Evolutionary conservation across 2,329 filamentous ascomycete genomes (phyloP), one percentile per base, ranked within the genome.

Genomic region (Dothistroma pini): DNA sequence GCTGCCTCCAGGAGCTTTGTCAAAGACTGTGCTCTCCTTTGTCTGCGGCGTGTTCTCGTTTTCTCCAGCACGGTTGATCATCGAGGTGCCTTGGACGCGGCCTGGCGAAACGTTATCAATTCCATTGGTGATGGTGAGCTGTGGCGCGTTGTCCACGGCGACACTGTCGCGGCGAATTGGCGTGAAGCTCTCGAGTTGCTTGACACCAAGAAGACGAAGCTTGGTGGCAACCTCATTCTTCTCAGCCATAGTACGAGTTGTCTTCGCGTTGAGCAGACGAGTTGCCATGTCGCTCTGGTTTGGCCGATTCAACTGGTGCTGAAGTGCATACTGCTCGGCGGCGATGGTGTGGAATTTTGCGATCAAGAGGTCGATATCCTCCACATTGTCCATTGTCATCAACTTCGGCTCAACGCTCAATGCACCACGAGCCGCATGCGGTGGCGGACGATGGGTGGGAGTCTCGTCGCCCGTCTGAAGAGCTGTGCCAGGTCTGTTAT

Each of bases 151-250:
- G n/a, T 16, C 31, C 29, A 32, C 22, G 11, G n/a, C 31, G 35
- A 57, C 53, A 56, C 59, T 64, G 53, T 61, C 60, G 22, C 51
- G 56, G 16, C 57, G 61, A 52, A 51, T 38, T 16, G 64, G 56
- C 14, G 53, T 54, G 21, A 52, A 41, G 21, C 31, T 58, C 10
- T 50, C 59, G 38, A 57, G 25, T 31, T 54, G 29, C 19, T 55
- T n/a, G 22, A 53, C 29, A 5, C 53, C 59, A 50, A 56, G 49
- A 12, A n/a, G 21, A 19, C 31, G 16, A 29, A 65, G 21, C 34
- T 60, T 31, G n/a, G 34, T 9, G 19, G 59, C 57, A n/a, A 64
- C 38, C 21, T 54, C 55, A 16, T 51, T 54, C 31, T 61, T 62
- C 44, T 66, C 57, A 22, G 49, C 50, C 14, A 32, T 29, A 7